Percentiles rank a stretch among this genome's conserved stretches.
Conservation (phyloP, 179 eudicot species). For the Gypsophila paniculata region DNA sequence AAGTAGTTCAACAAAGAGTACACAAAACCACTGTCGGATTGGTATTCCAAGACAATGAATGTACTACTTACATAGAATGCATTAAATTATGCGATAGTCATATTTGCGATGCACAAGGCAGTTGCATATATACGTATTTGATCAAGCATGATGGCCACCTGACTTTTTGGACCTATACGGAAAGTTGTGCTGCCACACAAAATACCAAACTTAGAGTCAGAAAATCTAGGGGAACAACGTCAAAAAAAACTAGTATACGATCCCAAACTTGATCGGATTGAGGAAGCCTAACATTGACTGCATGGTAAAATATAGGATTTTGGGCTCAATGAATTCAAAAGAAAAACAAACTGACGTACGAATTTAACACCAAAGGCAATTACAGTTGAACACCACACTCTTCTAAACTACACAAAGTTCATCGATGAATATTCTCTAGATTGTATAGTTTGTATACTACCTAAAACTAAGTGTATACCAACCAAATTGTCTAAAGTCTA, state of each 20-base stretch:
- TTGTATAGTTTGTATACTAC: not conserved
- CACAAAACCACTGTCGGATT: not conserved
- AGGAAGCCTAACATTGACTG: constrained; percentile 97
- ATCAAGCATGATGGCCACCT: constrained; percentile 94
- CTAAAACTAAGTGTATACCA: not conserved
- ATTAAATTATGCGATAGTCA: constrained; percentile 76
- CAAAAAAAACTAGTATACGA: too few relatives aligned
- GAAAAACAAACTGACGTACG: not conserved
- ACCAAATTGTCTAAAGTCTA: not conserved
- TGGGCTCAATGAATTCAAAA: constrained; percentile 14
- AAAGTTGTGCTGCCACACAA: constrained; percentile 93
- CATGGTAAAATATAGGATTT: constrained; percentile 15
- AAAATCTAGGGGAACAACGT: constrained; percentile 9
- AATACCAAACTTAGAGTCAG: constrained; percentile 37
- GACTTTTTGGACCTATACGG: constrained; percentile 91
- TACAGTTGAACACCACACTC: not conserved
- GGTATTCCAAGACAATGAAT: not conserved
- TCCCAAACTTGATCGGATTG: constrained; percentile 89
- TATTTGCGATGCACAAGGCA: constrained; percentile 78
- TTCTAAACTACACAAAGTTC: not conserved
- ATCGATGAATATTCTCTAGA: not conserved
- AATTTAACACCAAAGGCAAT: not conserved
- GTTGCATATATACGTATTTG: constrained; percentile 96
- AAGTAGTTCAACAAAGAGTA: not conserved
- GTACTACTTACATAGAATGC: constrained; percentile 71